Base-by-base conservation (phyloP, 2,329 filamentous ascomycete genomes). In the Pestalotiopsis sp. region DNA sequence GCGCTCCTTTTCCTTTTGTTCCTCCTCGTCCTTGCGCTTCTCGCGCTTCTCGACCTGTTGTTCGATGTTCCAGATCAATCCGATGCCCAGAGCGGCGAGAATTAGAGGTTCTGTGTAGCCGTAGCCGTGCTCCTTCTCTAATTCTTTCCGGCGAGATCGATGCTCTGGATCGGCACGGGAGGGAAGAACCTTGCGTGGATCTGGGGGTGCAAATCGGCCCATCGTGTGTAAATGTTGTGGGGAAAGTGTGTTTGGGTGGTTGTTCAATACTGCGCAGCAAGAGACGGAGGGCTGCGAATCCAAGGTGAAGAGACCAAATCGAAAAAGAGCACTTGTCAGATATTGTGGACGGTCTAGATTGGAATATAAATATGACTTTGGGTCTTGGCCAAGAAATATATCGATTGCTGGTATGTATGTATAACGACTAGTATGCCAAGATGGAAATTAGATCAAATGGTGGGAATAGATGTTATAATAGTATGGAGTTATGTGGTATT, bases 101-200 rank as follows among this genome's bases (percentile, higher is more conserved):
- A 75, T 63, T 1, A 75, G 59, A 1, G 75, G 73, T 38, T 80
- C 78, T 4, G 75, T 78, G 80, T 82, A 84, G 66, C 80, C 79
- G 73, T 84, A 85, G 39, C 79, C 79, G 69, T 76, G 72, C 38
- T 81, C 73, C 71, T 82, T 81, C 68, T 84, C 82, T 61, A 82
- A 70, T 39, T 80, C 70, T 67, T 84, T 83, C 70, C 80, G 78
- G 27, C 45, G 27, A 20, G 73, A 69, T 14, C 82, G 80, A 63
- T 78, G 74, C n/a, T 81, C 76, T 0, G 80, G 78, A 68, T 84
- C 77, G 1, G 80, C 80, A 20, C 75, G 76, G n/a, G 78, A 80
- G 4, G 82, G 80, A 3, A 80, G 73, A 0, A 76, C 73, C 41
- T 79, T 77, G 1, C 74, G 75, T 2, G 76, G 72, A 61, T 75